Evolutionary conservation across 2,329 filamentous ascomycete genomes (phyloP).

Genomic region (Aspergillus fischeri): DNA sequence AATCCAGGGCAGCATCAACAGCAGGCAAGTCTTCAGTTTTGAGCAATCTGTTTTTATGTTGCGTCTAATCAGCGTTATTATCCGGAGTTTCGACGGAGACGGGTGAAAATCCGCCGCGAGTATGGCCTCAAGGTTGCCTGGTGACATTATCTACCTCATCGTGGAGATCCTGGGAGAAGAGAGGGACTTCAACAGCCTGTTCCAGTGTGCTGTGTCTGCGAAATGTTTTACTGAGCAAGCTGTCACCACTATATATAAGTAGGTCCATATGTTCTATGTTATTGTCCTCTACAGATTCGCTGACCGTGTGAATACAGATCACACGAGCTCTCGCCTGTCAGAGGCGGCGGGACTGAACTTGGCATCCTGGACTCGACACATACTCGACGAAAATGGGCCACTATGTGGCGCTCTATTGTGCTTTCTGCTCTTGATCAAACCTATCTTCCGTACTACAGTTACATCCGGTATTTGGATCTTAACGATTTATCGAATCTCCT

Average conservation of each 20-base stretch:
- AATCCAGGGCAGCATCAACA: neutral
- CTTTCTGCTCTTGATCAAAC: constrained; percentile 60
- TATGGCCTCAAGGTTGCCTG: constrained; percentile 18
- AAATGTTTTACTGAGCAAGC: constrained; percentile 20
- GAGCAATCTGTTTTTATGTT: neutral
- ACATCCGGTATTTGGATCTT: constrained; percentile 62
- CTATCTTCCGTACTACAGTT: constrained; percentile 65
- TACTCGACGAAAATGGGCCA: constrained; percentile 51
- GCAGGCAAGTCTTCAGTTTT: neutral
- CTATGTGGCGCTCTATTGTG: constrained; percentile 65
- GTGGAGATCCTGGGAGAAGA: constrained; percentile 22
- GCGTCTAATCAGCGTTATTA: neutral
- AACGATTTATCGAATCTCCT: constrained; percentile 58
- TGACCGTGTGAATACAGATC: constrained; percentile 34
- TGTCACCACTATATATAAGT: constrained; percentile 23
- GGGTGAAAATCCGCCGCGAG: constrained; percentile 1
- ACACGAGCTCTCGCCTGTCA: constrained; percentile 45
- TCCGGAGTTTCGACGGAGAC: neutral
- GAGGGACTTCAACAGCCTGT: constrained; percentile 23
- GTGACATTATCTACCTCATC: constrained; percentile 26
- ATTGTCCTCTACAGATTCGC: neutral
- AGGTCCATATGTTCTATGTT: constrained; percentile 2
- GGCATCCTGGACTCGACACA: neutral
- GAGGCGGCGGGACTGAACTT: constrained; percentile 38
- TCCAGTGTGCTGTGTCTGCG: constrained; percentile 25